Evolutionary conservation across 2,329 filamentous ascomycete genomes (phyloP), one percentile per base, ranked within the genome.

Genomic region (Calonectria pauciramosa): DNA sequence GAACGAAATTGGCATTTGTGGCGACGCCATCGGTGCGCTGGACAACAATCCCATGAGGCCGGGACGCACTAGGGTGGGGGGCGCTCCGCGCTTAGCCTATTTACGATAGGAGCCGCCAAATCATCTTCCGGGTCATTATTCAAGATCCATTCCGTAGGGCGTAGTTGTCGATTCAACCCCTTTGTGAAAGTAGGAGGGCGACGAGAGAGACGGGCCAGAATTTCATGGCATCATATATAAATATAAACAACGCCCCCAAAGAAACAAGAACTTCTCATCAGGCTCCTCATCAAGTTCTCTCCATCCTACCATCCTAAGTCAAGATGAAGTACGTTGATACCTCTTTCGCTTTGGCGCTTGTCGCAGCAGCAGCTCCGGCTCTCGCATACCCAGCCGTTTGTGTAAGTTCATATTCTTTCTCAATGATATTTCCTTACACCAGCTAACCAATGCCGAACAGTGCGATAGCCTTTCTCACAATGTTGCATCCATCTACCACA

Each of bases 291-390:
- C 18, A n/a, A 36, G 16, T 18, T 30, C n/a, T 26, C n/a, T 59
- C 14, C 11, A 36, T 38, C 52, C 13, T 34, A 4, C 14, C 10
- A 6, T 59, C 20, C 8, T 20, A 34, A 3, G 32, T 38, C 54
- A 59, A 32, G 32, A 59, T 59, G 54, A 59, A 59, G 32, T 59
- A 59, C 54, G 23, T 59, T 36, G 54, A 59, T 59, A 10, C 54
- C 18, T 14, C 54, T 20, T n/a, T 59, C 20, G 54, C 30, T n/a
- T 8, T 59, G 20, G 54, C 54, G n/a, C 32, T 59, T 16, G 32
- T 59, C 54, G 54, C 54, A 36, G 32, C 54, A 38, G 54, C 54
- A 30, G 14, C 32, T 59, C 54, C 32, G 8, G 32, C 9, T n/a
- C 10, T 59, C 2, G 54, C 32, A 36, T 36, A 59, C 54, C 52